phyloP scores from a whole-genome alignment of 352 stramenopile species.

The Aphanomyces cochlioides region DNA sequence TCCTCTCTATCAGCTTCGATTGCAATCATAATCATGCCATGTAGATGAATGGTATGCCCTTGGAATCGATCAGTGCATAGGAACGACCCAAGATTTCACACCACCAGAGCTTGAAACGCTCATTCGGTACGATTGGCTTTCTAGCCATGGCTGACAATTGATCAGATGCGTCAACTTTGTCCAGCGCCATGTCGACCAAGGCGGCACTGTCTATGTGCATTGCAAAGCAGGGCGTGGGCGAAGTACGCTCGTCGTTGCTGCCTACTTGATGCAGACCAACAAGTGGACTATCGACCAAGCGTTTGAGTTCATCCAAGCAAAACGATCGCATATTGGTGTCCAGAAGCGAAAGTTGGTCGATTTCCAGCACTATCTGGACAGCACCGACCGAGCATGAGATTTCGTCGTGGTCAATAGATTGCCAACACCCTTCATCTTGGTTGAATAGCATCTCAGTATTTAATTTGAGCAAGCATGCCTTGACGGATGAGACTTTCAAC shows the following conservation, averaged over 20 bases:
- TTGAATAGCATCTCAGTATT: slow-evolving; percentile 34
- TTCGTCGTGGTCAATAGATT: too few species aligned
- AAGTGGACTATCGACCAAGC: slow-evolving; percentile 53
- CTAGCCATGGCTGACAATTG: background rate
- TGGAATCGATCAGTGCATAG: slow-evolving; percentile 57
- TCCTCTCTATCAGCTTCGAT: too few species aligned
- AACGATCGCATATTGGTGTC: slow-evolving; percentile 62
- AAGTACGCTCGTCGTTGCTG: slow-evolving; percentile 68
- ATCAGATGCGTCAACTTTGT: slow-evolving; percentile 61
- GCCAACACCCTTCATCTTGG: too few species aligned
- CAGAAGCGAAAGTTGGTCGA: slow-evolving; percentile 48
- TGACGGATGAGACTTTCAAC: slow-evolving; percentile 83
- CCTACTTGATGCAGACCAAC: slow-evolving; percentile 63
- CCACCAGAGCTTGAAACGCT: slow-evolving; percentile 64
- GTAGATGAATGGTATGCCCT: slow-evolving; percentile 52
- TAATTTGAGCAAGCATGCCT: slow-evolving; percentile 79
- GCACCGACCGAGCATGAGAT: too few species aligned
- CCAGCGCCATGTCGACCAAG: slow-evolving; percentile 47
- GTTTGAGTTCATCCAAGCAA: slow-evolving; percentile 47
- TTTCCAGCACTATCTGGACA: slow-evolving; percentile 33
- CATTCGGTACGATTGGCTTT: slow-evolving; percentile 33
- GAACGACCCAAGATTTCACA: slow-evolving; percentile 60
- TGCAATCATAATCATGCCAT: too few species aligned
- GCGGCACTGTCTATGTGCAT: slow-evolving; percentile 72
- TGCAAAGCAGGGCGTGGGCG: slow-evolving; percentile 75